phyloP scores from a whole-genome alignment of 306 rosid genomes.

The Cucurbita maxima region DNA sequence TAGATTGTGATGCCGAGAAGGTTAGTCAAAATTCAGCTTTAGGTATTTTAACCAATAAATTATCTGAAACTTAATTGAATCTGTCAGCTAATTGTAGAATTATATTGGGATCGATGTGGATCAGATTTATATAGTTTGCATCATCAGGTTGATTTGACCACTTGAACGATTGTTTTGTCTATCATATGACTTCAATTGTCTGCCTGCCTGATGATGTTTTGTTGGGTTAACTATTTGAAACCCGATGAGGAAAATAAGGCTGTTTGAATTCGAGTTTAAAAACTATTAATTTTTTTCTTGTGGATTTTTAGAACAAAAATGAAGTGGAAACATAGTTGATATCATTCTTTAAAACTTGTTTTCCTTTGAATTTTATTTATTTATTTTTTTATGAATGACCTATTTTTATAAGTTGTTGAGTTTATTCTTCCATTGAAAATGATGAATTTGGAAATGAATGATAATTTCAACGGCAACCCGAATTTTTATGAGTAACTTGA shows the following conservation, averaged over 20 bases:
- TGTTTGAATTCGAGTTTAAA: not conserved
- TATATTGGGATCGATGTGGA: not conserved
- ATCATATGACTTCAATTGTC: not conserved
- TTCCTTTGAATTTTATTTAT: not conserved
- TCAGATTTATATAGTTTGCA: not conserved
- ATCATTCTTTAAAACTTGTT: not conserved
- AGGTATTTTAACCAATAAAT: not conserved
- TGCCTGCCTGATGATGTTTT: not conserved
- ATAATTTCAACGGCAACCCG: not conserved
- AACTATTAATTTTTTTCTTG: not conserved
- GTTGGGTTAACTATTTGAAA: not conserved
- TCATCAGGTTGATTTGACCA: not conserved
- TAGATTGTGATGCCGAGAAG: slow-evolving; percentile 94
- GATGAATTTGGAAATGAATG: not conserved
- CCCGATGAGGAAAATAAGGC: not conserved
- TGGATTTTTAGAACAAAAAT: not conserved
- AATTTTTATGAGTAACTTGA: not conserved
- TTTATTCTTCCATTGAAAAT: not conserved
- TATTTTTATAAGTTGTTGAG: not conserved
- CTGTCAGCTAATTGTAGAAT: not conserved
- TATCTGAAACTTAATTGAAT: not conserved
- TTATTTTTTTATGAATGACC: not conserved
- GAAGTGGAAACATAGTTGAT: not conserved
- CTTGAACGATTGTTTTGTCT: not conserved
- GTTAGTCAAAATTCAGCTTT: slow-evolving; percentile 20